Base-by-base conservation (phyloP, 176 grass and related monocot species). In the Bromus sterilis region DNA sequence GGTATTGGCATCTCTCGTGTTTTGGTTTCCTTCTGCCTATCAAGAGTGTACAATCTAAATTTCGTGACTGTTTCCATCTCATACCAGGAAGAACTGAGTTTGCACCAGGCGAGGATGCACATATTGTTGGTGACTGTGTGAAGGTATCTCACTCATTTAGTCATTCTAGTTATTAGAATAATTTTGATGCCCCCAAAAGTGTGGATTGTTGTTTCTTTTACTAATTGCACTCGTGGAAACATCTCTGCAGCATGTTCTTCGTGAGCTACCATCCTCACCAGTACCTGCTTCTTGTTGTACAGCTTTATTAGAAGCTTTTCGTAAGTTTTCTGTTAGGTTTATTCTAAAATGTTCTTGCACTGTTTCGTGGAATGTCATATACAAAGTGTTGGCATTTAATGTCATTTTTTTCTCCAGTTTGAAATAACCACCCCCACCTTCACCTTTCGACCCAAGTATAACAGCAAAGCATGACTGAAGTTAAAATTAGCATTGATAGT, bases 251-350 rank as follows among this genome's bases (percentile, higher is more conserved):
- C 93, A 96, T 83, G 91, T 96, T 87, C 93, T 99, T 46, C 87
- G 97, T 58, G 97, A 99, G 89, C 85, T 99, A 62, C 97, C 97
- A 85, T 99, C 97, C 26, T 99, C 97, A 31, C 97, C 97, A 4
- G 97, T 99, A 36, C 97, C 97, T 71, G 93, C 93, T 75, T 96
- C 93, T 37, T 99, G 97, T 43, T 99, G 97, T 66, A 94, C 91
- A 80, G 93, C 89, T 71, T 91, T 99, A 72, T 65, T 96, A 73
- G 97, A 99, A 94, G 89, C 97, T 71, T 99, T 90, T 68, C 90
- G 97, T 99, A 99, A 89, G 89, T 89, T 37, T 69, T 71, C 5
- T 58, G 24, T 35, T 72, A 28, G 57, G 16, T 71, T 80, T 78
- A 80, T 62, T 14, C 59, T 35, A 61, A 25, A 39, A 53, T 75